Conservation (phyloP, 23 red algal genomes). For the Pyropia yezoensis region DNA sequence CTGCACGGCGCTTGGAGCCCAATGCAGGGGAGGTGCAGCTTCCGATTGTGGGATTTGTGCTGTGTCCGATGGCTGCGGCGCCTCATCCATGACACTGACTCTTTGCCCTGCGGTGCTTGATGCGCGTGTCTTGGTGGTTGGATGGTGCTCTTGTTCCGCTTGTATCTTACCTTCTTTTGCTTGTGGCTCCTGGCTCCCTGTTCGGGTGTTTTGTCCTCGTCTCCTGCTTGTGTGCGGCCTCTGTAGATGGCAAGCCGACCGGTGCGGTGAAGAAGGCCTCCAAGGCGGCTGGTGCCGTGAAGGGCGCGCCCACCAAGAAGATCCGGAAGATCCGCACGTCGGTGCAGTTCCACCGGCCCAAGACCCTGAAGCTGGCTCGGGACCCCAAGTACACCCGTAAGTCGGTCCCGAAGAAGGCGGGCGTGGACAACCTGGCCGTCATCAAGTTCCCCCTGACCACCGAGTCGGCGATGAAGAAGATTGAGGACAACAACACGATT, state of each 20-base stretch:
- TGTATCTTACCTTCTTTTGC: no score
- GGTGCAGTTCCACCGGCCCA: conserved; percentile 72
- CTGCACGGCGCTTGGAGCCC: no score
- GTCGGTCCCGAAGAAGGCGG: conserved; percentile 57
- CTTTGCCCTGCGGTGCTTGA: no score
- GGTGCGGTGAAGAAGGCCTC: not conserved
- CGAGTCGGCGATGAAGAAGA: conserved; percentile 97
- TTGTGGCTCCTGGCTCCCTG: no score
- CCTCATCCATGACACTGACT: no score
- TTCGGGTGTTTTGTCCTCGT: not conserved
- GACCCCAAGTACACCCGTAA: conserved; percentile 85
- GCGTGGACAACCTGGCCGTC: conserved; percentile 74
- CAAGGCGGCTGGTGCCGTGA: not conserved
- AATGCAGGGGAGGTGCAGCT: no score
- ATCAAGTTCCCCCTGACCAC: conserved; percentile 97
- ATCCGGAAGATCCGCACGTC: conserved; percentile 30
- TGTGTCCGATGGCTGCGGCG: no score
- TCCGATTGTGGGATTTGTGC: no score
- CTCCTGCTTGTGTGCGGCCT: not conserved
- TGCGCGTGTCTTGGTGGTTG: no score
- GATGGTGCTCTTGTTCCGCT: no score
- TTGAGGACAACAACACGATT: conserved; percentile 98
- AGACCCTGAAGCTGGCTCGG: conserved; percentile 67
- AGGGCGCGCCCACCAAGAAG: not conserved
- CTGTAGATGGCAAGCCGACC: not conserved